Evolutionary conservation across 192 early-diverging fungal genomes (phyloP), one percentile per base, ranked within the genome.

Genomic region (Dimargaris xerosporica): DNA sequence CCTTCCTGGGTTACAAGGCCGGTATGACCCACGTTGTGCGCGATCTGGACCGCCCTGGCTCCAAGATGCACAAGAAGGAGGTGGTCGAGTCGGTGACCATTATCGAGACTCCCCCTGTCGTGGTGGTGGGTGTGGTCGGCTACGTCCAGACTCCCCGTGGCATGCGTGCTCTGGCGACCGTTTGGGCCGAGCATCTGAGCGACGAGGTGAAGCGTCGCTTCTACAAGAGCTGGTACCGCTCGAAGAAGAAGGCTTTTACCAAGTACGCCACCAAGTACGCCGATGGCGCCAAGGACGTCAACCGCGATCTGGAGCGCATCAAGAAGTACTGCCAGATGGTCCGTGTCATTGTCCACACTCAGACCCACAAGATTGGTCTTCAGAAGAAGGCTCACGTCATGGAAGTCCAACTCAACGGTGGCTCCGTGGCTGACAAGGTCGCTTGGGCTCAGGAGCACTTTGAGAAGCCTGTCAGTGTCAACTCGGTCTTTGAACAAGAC

Each of bases 171-270:
- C 82, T 99, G 69, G 94, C 96, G 81, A 96, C 93, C 77, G 93
- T 99, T 75, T 99, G 96, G 96, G 94, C 96, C 54, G 90, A 99
- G 81, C 94, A 99, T 77, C 80, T 99, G 54, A 85, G 82, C 63
- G 94, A 99, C 67, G 96, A 97, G 75, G 75, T 97, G 63, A 93
- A 87, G 83, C 91, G 96, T 72, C 88, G 96, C 77, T 97, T 99
- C 90, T 99, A 99, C 91, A 94, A 96, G 88, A 99, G 95, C 91
- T 99, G 93, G 92, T 99, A 99, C 87, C 84, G 88, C 74, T 94
- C 93, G 73, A 99, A 99, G 91, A 95, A 95, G 81, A 99, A 99
- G 91, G 96, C 94, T 41, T 99, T 93, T 85, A 99, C 94, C 83
- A 94, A 94, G 82, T 97, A 97, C 81, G 86, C 92, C 72, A 85